phyloP scores from a whole-genome alignment of 1,139 yeast genomes.

The Komagataea norvegica region DNA sequence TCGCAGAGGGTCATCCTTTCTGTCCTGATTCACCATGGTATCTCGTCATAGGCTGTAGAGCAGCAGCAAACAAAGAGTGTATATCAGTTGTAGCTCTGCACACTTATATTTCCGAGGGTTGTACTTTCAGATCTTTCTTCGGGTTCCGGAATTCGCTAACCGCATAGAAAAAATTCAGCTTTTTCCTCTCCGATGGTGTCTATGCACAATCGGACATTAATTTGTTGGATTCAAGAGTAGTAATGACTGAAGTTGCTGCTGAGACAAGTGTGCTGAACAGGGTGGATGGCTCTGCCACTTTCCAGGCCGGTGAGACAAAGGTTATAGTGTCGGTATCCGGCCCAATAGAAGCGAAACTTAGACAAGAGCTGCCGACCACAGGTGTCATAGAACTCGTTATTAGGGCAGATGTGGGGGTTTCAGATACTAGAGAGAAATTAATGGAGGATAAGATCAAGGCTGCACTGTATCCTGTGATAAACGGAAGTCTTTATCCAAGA shows the following conservation, averaged over 20 bases:
- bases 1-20: constrained; percentile 43
- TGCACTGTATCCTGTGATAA: constrained; percentile 56
- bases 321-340: constrained; percentile 80
- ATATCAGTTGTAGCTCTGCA: no score
- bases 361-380: constrained; percentile 80
- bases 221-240: no score
- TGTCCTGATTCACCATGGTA: constrained; percentile 1
- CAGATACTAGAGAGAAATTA: constrained; percentile 71
- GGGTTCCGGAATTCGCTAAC: constrained; percentile 1
- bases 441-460: constrained; percentile 68
- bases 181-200: no score
- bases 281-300: constrained; percentile 78
- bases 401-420: constrained; percentile 71
- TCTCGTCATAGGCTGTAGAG: no score
- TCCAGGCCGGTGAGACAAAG: constrained; percentile 46
- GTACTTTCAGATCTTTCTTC: no score
- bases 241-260: constrained; percentile 12
- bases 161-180: background rate
- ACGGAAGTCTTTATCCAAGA: constrained; percentile 72
- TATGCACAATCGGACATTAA: no score
- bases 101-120: no score
- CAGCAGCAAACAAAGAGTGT: no score
- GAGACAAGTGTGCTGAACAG: constrained; percentile 38
- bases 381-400: constrained; percentile 78
- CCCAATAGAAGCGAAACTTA: constrained; percentile 78